A percentile compares a stretch with the other conserved stretches of the same genome.
phyloP scores from a whole-genome alignment of 306 rosid genomes.

The Ormosia semicastrata region DNA sequence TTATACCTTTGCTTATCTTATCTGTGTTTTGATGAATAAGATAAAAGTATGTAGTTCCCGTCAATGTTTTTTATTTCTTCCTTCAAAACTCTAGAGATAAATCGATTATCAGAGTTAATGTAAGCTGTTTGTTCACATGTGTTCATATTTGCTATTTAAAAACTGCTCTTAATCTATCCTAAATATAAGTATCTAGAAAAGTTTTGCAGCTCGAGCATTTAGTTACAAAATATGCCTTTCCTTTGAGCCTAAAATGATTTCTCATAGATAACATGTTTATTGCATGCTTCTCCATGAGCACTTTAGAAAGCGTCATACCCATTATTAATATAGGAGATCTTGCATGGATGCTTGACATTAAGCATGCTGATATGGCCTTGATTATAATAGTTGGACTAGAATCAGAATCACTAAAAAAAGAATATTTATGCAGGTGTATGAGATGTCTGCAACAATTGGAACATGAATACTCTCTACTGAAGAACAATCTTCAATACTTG shows the following conservation, averaged over 20 bases:
- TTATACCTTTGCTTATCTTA: not conserved
- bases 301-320: not conserved
- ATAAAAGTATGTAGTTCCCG: not conserved
- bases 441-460: constrained; percentile 61
- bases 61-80: not conserved
- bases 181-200: not conserved
- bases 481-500: constrained; percentile 52
- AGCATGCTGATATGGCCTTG: not conserved
- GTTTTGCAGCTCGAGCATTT: not conserved
- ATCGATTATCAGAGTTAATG: not conserved
- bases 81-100: not conserved
- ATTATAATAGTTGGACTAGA: not conserved
- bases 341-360: not conserved
- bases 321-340: no score
- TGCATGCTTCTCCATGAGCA: not conserved
- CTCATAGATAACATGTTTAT: not conserved
- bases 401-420: not conserved
- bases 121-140: not conserved
- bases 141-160: not conserved
- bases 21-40: not conserved
- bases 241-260: not conserved
- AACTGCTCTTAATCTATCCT: not conserved
- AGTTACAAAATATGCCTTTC: not conserved
- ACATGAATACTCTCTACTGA: constrained; percentile 54
- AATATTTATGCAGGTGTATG: constrained; percentile 52